Conservation (phyloP, 1,284 basidiomycete species). For the Ustilago trichophora region DNA sequence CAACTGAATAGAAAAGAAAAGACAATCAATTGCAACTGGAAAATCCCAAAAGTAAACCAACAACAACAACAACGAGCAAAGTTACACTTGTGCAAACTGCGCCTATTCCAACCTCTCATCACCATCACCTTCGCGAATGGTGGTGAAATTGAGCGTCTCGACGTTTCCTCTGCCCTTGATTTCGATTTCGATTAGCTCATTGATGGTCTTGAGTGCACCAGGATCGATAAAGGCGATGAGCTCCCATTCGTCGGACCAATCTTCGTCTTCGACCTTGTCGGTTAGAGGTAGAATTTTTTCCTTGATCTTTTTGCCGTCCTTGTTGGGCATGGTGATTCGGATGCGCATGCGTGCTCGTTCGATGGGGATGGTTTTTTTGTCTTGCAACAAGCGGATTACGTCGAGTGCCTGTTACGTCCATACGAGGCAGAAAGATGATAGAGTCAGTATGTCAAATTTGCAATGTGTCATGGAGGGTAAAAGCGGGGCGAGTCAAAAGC, state of each 20-base stretch:
- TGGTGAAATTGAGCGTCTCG: slow-evolving; percentile 69
- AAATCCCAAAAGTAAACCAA: no score
- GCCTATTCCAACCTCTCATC: slow-evolving; percentile 53
- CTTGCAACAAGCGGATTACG: slow-evolving; percentile 79
- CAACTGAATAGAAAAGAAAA: no score
- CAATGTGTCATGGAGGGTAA: no score
- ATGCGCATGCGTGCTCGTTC: slow-evolving; percentile 92
- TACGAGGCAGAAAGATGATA: neutral
- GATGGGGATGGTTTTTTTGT: slow-evolving; percentile 83
- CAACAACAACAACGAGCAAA: no score
- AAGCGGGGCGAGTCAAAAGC: no score
- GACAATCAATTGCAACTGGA: slow-evolving; percentile 6
- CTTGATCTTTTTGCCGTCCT: slow-evolving; percentile 78
- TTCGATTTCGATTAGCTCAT: slow-evolving; percentile 85
- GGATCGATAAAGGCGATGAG: slow-evolving; percentile 83
- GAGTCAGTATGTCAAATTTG: neutral
- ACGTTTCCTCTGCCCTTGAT: slow-evolving; percentile 78
- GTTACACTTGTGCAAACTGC: no score
- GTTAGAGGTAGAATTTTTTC: slow-evolving; percentile 78
- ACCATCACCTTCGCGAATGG: slow-evolving; percentile 56
- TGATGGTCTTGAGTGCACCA: slow-evolving; percentile 85
- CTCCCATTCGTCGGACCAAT: slow-evolving; percentile 84
- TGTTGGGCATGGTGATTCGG: slow-evolving; percentile 79
- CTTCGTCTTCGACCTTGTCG: slow-evolving; percentile 86
- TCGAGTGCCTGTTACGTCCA: slow-evolving; percentile 77